These are phyloP conservation scores for Botryotinia narcissicola DNA, from an alignment of 2,329 filamentous ascomycete genomes.

Conservation along the genomic window DNA sequence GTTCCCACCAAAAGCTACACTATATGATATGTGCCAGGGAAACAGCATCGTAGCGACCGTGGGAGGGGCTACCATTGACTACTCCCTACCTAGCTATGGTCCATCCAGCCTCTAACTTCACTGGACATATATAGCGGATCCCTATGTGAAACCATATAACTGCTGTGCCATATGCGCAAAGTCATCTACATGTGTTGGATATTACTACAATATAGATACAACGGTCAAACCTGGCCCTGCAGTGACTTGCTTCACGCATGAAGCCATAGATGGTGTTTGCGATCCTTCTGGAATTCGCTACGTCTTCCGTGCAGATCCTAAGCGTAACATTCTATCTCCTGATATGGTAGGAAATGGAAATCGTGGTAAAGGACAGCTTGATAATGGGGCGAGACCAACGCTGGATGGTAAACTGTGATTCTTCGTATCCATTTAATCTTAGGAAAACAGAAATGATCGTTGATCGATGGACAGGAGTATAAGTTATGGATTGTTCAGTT, in stretches of 20 bases:
- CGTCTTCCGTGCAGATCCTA: background rate
- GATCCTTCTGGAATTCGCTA: background rate
- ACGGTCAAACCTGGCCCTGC: background rate
- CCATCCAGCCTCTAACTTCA: background rate
- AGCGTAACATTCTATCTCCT: background rate
- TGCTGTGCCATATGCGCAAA: background rate
- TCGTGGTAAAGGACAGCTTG: background rate
- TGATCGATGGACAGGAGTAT: background rate
- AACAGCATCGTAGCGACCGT: background rate
- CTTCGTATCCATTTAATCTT: background rate
- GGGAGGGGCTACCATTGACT: background rate
- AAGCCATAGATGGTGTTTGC: background rate
- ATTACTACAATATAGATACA: background rate
- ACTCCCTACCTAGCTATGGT: background rate
- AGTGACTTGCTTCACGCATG: background rate
- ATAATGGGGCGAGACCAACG: background rate
- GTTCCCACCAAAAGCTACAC: background rate
- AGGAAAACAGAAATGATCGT: background rate
- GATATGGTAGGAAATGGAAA: background rate
- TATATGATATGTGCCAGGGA: background rate
- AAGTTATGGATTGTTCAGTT: rapidly evolving
- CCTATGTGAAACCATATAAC: background rate
- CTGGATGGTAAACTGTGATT: background rate
- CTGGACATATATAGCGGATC: background rate
- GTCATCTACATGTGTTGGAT: background rate